Evolutionary conservation across 495 filamentous ascomycete genomes (phyloP).

Genomic region (Neurospora sublineolata): DNA sequence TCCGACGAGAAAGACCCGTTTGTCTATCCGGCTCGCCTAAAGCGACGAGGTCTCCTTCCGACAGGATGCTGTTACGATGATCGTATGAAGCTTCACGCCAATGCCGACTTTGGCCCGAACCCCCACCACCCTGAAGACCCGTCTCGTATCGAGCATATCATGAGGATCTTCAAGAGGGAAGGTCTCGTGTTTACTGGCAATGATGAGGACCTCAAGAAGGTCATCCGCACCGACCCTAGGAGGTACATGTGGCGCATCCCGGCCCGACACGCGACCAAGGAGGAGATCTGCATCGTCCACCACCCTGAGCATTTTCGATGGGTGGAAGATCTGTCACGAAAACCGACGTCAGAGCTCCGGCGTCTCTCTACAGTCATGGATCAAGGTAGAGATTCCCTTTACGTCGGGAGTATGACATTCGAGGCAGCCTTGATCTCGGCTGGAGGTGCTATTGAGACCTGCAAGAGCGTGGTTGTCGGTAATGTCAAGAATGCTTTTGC

Average conservation of each 20-base stretch:
- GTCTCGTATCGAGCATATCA: slow-evolving; percentile 78
- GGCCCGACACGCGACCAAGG: slow-evolving; percentile 59
- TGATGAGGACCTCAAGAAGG: slow-evolving; percentile 32
- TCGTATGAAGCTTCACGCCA: slow-evolving; percentile 85
- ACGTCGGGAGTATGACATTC: slow-evolving; percentile 74
- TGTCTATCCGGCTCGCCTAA: slow-evolving; percentile 12
- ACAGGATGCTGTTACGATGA: slow-evolving; percentile 82
- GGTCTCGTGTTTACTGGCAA: slow-evolving; percentile 54
- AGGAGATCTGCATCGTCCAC: slow-evolving; percentile 72
- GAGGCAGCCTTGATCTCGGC: slow-evolving; percentile 70
- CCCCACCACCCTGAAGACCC: slow-evolving; percentile 93
- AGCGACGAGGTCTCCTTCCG: slow-evolving; percentile 34
- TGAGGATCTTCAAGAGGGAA: slow-evolving; percentile 65
- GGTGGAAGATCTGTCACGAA: slow-evolving; percentile 48
- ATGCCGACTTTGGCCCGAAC: slow-evolving; percentile 51
- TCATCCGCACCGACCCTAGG: slow-evolving; percentile 34
- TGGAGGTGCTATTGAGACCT: slow-evolving; percentile 94
- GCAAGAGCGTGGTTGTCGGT: slow-evolving; percentile 66
- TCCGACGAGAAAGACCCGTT: slow-evolving; percentile 6
- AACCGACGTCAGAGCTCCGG: slow-evolving; percentile 49
- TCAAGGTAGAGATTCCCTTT: slow-evolving; percentile 68
- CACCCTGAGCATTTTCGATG: slow-evolving; percentile 62
- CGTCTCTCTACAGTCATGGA: slow-evolving; percentile 44
- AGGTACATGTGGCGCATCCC: slow-evolving; percentile 65
- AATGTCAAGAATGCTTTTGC: slow-evolving; percentile 88